phyloP scores from a whole-genome alignment of 129 eudicot genomes.

The Centaurea solstitialis region DNA sequence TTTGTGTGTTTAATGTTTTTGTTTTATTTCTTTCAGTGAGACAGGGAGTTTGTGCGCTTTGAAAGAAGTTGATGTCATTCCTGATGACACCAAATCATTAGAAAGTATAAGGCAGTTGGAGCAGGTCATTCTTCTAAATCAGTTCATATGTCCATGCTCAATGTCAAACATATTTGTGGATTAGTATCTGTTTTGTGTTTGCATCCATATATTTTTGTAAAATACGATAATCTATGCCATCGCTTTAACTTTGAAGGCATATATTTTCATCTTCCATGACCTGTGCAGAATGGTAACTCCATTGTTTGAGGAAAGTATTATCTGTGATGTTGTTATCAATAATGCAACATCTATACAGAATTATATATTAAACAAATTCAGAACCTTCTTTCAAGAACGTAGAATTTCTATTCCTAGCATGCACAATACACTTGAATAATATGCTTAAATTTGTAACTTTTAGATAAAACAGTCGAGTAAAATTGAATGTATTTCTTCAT shows the following conservation, averaged over 20 bases:
- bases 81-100: slow-evolving; percentile 68
- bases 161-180: not conserved
- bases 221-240: not conserved
- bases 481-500: not conserved
- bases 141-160: not conserved
- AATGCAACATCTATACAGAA: not conserved
- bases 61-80: slow-evolving; percentile 86
- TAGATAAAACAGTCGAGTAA: not conserved
- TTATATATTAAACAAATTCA: not conserved
- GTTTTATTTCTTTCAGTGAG: slow-evolving; percentile 43
- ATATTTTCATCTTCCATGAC: not conserved
- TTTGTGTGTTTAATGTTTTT: not conserved
- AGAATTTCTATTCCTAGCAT: not conserved
- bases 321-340: not conserved
- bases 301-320: not conserved
- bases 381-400: not conserved
- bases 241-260: not conserved
- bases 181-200: not conserved
- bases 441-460: not conserved
- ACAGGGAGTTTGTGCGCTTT: slow-evolving; percentile 90
- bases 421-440: not conserved
- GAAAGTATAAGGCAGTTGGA: slow-evolving; percentile 87
- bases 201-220: slow-evolving; percentile 7
- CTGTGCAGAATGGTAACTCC: not conserved
- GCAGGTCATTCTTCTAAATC: slow-evolving; percentile 57